Base-by-base conservation (phyloP, 1,284 basidiomycete species). In the Ceratobasidium sp. region DNA sequence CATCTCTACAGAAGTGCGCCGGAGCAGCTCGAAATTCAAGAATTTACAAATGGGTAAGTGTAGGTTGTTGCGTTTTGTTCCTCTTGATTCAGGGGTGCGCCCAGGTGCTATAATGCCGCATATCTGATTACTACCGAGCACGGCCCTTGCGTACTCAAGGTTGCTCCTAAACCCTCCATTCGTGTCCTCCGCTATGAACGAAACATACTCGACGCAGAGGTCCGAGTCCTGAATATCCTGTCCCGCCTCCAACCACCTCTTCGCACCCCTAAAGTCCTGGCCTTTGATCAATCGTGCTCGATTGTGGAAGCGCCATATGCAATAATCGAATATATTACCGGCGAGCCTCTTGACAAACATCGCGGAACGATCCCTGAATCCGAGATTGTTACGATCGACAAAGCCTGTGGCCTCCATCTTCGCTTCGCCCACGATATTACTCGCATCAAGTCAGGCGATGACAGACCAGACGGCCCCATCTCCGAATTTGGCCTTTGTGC, bases 161-260 rank as follows among this genome's bases (percentile, higher is more conserved):
- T 69, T 16, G 65, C 65, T 2, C 65, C 65, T 3, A 69, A 45
- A 32, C 65, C 65, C 6, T 50, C 52, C 41, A 26, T 69, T 16
- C 30, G 39, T 3, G 65, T 69, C 53, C 52, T 69, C 12, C 65
- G 65, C 26, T 69, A 69, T 28, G 65, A 69, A 26, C 34, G 30
- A 14, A 69, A 69, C 43, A 69, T 69, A 10, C 65, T 69, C 52
- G 65, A 69, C 28, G 65, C 65, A 26, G 65, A 69, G 46, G 41
- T 57, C 12, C 50, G 65, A 43, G 52, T 69, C 9, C 36, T 69
- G 6, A 57, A 57, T 18, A 69, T 69, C 36, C 52, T 69, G 10
- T 69, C 65, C 23, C 21, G 41, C 23, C 32, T 36, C 26, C n/a
- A 69, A 43, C 23, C 65, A 14, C 65, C 65, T 10, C 36, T 69